These are phyloP conservation scores for Globisporangium recalcitrans DNA, from an alignment of 352 stramenopile species.

Conservation along the genomic window DNA sequence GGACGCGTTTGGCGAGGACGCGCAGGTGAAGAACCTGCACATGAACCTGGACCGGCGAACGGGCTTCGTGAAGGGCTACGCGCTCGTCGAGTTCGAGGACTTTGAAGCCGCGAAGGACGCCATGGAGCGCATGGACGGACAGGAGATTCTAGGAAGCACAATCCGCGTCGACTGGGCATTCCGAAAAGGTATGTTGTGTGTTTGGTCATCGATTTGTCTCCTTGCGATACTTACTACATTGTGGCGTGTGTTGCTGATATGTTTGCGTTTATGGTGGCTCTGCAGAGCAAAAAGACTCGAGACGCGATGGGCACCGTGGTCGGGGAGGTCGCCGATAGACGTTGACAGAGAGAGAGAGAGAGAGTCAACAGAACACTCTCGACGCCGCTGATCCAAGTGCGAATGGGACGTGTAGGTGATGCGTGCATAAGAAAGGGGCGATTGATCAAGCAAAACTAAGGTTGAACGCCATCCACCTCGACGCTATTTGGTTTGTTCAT, in stretches of 20 bases:
- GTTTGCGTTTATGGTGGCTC: constrained; percentile 5
- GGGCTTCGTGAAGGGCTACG: constrained; percentile 96
- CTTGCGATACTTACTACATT: not conserved
- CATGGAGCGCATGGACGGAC: constrained; percentile 91
- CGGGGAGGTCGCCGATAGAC: constrained; percentile 48
- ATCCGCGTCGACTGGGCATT: constrained; percentile 95
- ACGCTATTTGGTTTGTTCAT: not conserved
- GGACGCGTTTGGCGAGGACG: constrained; percentile 93
- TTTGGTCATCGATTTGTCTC: not conserved
- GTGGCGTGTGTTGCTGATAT: not conserved
- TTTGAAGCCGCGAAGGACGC: constrained; percentile 89
- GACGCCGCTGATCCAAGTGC: not conserved
- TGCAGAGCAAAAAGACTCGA: constrained; percentile 17
- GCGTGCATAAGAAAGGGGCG: not conserved
- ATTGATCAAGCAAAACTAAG: not conserved
- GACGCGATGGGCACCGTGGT: constrained; percentile 28
- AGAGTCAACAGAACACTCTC: not conserved
- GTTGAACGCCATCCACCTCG: not conserved
- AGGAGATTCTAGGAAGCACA: constrained; percentile 85
- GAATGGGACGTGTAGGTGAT: not conserved
- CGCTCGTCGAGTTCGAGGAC: constrained; percentile 91
- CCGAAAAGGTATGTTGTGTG: constrained; percentile 39
- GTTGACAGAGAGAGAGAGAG: not conserved
- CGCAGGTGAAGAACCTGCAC: constrained; percentile 94
- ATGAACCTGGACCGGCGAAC: constrained; percentile 94